Evolutionary conservation across 2,329 filamentous ascomycete species (phyloP), one percentile per base, ranked within the genome.

Genomic region (Beauveria bassiana): DNA sequence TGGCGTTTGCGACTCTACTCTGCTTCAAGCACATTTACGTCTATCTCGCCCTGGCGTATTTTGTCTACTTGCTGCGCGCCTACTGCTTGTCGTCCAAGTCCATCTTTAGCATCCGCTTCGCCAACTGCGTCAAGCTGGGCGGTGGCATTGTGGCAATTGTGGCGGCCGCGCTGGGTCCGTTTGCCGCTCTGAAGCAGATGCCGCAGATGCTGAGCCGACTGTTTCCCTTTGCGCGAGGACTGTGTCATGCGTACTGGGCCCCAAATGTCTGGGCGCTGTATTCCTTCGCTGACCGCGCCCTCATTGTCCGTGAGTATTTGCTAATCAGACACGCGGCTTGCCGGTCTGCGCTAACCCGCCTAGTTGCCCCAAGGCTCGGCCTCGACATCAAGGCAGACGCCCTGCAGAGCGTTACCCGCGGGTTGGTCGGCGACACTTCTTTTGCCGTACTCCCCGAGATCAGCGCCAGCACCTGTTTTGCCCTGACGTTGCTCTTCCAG

Each of bases 1-100:
- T 96, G 2, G 75, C 92, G 7, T 99, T 98, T 73, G 93, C 93
- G 2, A 81, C 83, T 1, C 78, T 99, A 53, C 77, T 99, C 59
- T 98, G 93, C 77, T 86, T 98, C 77, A 99, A 99, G 79, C 95
- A 99, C 74, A 98, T 99, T 67, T 96, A 98, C 74, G 86, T 97
- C 43, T 99, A 99, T 74, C 83, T 99, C 28, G 93, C 93, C 1
- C 92, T 95, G 3, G 95, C 95, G 31, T 99, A 96, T 76, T 96
- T 98, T 70, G 88, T 97, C 65, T 98, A 89, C 72, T 82, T 99
- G 12, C 82, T 98, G n/a, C 85, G 95, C 65, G 82, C 82, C 2
- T 97, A 98, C 76, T 98, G 95, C 71, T 80, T 99, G 16, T 90
- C 90, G 42, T 81, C 89, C 3, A 86, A 85, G 67, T 92, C 87